phyloP scores from a whole-genome alignment of 1,139 yeast species.

The Zygosaccharomyces sapae region DNA sequence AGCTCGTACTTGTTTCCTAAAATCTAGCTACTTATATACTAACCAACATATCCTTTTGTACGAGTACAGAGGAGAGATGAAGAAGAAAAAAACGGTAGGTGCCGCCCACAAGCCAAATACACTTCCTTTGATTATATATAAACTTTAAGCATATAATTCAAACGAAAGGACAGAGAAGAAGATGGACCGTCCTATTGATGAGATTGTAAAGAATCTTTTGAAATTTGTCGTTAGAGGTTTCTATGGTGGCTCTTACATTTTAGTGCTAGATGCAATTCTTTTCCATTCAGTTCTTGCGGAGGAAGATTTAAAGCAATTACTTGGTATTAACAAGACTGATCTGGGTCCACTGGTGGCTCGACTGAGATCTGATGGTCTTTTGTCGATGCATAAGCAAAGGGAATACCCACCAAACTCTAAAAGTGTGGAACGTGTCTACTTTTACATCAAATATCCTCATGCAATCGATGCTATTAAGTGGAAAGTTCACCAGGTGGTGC shows the following conservation, averaged over 20 bases:
- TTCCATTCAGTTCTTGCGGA: conserved; percentile 91
- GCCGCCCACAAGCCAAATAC: not conserved
- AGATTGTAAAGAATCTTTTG: conserved; percentile 37
- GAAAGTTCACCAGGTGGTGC: conserved; percentile 88
- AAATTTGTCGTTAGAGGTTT: conserved; percentile 77
- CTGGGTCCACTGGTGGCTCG: conserved; percentile 76
- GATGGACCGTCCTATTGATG: conserved; percentile 39
- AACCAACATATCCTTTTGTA: not conserved
- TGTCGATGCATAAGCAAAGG: conserved; percentile 66
- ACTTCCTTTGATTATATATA: no score
- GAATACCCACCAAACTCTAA: conserved; percentile 76
- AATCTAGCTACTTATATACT: not conserved
- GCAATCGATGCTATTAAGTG: conserved; percentile 95
- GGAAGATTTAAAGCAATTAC: conserved; percentile 76
- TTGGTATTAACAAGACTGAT: conserved; percentile 84
- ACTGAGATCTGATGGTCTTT: conserved; percentile 75
- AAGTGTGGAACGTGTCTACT: conserved; percentile 71
- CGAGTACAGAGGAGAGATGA: not conserved
- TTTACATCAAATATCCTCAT: conserved; percentile 82
- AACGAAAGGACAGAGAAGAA: not conserved
- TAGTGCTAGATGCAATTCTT: conserved; percentile 83
- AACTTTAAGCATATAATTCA: not conserved
- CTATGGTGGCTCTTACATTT: conserved; percentile 74
- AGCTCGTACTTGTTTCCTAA: no score
- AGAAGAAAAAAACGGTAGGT: not conserved